phyloP scores from a whole-genome alignment of 2,329 filamentous ascomycete species.

The Penicillium digitatum region DNA sequence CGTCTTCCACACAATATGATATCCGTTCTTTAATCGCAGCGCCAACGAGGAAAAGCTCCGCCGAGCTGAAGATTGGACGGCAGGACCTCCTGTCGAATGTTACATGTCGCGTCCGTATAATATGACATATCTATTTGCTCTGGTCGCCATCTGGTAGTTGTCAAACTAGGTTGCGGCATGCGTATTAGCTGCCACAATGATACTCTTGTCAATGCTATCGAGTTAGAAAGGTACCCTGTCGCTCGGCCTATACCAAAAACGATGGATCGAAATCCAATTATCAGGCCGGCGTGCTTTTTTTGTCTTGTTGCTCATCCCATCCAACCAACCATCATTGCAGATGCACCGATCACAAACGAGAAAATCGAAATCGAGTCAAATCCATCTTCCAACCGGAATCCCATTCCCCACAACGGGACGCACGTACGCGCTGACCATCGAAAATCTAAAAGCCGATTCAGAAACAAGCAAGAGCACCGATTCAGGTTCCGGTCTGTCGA shows the following conservation, averaged over 20 bases:
- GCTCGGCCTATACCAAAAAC: not conserved
- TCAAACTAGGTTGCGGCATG: not conserved
- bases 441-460: not conserved
- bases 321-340: not conserved
- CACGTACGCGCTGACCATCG: not conserved
- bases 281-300: not conserved
- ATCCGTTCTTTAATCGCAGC: not conserved
- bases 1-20: not conserved
- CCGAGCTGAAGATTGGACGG: no score
- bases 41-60: not conserved
- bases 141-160: not conserved
- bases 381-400: not conserved
- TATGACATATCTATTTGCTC: not conserved
- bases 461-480: not conserved
- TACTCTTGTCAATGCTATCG: not conserved
- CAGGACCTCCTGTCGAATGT: not conserved
- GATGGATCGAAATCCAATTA: not conserved
- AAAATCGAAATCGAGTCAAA: not conserved
- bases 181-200: not conserved
- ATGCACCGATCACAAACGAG: not conserved
- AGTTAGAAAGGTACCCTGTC: not conserved
- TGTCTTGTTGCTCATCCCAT: not conserved
- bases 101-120: not conserved
- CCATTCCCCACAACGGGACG: not conserved
- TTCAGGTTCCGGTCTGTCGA: not conserved